These are phyloP conservation scores for Phytopythium boreale DNA, from an alignment of 352 stramenopile species.

Conservation along the genomic window DNA sequence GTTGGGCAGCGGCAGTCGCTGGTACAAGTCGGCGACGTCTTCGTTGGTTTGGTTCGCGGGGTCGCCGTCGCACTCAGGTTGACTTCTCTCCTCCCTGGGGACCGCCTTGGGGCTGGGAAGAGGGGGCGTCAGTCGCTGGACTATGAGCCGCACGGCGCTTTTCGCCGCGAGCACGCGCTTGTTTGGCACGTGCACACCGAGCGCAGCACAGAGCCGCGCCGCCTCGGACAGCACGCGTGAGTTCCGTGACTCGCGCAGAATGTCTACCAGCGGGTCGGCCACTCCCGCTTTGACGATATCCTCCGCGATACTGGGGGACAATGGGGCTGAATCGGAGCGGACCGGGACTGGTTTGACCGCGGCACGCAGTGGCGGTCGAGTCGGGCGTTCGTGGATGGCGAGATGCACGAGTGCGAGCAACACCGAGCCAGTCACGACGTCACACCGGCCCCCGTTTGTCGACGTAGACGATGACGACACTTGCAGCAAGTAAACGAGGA, in stretches of 20 bases:
- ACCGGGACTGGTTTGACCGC: background rate
- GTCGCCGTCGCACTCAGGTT: background rate
- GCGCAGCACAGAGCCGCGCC: slow-evolving; percentile 47
- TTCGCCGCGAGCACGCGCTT: slow-evolving; percentile 70
- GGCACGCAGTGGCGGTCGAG: background rate
- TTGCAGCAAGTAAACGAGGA: slow-evolving; percentile 49
- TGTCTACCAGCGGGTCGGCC: slow-evolving; percentile 37
- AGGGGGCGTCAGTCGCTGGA: slow-evolving; percentile 33
- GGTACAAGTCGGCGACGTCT: slow-evolving; percentile 23
- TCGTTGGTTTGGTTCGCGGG: background rate
- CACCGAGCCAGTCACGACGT: slow-evolving; percentile 62
- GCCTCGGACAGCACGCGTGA: slow-evolving; percentile 55
- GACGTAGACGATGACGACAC: background rate
- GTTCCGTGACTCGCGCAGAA: slow-evolving; percentile 49
- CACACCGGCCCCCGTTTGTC: slow-evolving; percentile 38
- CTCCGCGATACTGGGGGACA: slow-evolving; percentile 36
- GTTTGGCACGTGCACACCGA: slow-evolving; percentile 49
- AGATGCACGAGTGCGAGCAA: slow-evolving; percentile 67
- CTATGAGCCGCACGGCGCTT: slow-evolving; percentile 47
- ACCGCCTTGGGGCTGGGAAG: background rate
- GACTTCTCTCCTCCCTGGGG: background rate
- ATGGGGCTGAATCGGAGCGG: background rate
- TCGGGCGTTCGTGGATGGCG: slow-evolving; percentile 47
- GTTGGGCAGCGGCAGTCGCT: slow-evolving; percentile 37
- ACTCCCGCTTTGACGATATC: slow-evolving; percentile 63